Evolutionary conservation across 306 rosid genomes (phyloP).

Genomic region (Senna siamea): DNA sequence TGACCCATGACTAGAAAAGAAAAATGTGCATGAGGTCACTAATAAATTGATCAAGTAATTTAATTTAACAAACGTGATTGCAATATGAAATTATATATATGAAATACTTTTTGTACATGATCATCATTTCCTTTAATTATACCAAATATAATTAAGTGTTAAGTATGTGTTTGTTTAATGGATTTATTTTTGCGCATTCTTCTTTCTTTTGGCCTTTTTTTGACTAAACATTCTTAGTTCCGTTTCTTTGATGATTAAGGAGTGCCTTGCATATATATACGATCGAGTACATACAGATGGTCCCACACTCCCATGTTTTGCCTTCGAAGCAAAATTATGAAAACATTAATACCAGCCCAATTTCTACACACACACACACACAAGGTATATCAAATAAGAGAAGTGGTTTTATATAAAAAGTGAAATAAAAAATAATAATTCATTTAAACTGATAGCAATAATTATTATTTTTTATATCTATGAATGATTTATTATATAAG

Average conservation of each 20-base stretch:
- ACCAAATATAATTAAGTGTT: no score
- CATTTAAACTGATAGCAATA: no score
- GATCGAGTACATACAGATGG: not conserved
- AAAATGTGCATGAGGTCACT: not conserved
- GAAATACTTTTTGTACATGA: no score
- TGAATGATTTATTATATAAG: no score
- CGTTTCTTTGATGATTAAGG: not conserved
- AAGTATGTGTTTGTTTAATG: no score
- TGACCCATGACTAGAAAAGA: not conserved
- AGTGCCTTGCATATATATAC: not conserved
- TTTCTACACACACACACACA: no score
- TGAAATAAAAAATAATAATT: no score
- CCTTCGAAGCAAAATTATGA: conserved; percentile 43
- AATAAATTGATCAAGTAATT: conserved; percentile 1
- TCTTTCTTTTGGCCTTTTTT: not conserved
- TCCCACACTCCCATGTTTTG: conserved; percentile 38
- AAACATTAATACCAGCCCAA: not conserved
- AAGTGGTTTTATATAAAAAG: no score
- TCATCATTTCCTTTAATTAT: no score
- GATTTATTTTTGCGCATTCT: no score
- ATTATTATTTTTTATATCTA: no score
- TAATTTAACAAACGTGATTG: not conserved
- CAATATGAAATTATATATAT: not conserved
- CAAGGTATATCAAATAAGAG: no score
- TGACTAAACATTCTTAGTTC: not conserved